A percentile compares a stretch with the other conserved stretches of the same genome.
Evolutionary conservation across 179 eudicot species (phyloP).

Genomic region (Gypsophila paniculata): DNA sequence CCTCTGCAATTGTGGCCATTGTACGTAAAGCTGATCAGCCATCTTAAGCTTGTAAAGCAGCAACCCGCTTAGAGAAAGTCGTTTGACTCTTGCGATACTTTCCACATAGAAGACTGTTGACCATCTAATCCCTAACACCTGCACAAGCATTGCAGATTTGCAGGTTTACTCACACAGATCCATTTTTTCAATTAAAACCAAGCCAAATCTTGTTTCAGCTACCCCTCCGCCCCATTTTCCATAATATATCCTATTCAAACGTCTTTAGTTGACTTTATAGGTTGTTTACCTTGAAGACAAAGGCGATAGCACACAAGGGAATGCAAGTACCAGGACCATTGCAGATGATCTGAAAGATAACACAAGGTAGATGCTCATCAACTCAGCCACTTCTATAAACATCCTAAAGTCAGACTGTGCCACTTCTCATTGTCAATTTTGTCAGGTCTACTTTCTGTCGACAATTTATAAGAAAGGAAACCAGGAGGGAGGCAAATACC

Average conservation of each 20-base stretch:
- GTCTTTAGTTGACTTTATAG: not conserved
- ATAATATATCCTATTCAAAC: not conserved
- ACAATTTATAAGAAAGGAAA: not conserved
- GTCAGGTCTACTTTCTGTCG: not conserved
- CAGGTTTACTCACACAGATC: not conserved
- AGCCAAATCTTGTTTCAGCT: not conserved
- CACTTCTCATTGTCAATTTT: not conserved
- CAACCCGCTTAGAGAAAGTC: slow-evolving; percentile 75
- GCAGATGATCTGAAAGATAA: slow-evolving; percentile 62
- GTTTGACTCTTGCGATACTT: slow-evolving; percentile 87
- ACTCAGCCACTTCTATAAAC: not conserved
- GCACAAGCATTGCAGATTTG: slow-evolving; percentile 16
- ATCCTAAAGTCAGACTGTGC: no score
- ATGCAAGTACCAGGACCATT: slow-evolving; percentile 97
- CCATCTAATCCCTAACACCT: slow-evolving; percentile 83
- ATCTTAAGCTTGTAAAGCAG: slow-evolving; percentile 70
- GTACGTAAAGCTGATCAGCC: slow-evolving; percentile 81
- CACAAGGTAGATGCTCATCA: slow-evolving; percentile 6
- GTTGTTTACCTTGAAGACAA: slow-evolving; percentile 63
- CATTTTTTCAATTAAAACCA: not conserved
- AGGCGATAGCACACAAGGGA: slow-evolving; percentile 73
- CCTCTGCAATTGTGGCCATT: slow-evolving; percentile 86
- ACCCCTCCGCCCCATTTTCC: no score
- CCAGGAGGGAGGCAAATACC: slow-evolving; percentile 33
- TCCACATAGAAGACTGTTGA: slow-evolving; percentile 80